A percentile compares a stretch with the other conserved stretches of the same genome.
Evolutionary conservation across 1,284 basidiomycete species (phyloP).

Genomic region (Porodaedalea pini): DNA sequence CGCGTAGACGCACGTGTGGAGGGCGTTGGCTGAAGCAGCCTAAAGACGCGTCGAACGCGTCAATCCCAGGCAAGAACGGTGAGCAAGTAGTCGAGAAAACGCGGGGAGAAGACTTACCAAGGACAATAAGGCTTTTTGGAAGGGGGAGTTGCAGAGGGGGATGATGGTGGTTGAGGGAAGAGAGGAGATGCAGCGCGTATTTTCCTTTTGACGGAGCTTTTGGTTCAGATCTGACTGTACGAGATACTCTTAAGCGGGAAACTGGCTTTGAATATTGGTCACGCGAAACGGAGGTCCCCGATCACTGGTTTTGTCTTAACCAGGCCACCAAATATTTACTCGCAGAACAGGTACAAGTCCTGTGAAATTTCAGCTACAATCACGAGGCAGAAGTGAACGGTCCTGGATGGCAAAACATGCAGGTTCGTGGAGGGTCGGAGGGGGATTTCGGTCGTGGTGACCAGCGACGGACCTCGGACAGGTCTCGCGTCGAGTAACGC

Average conservation of each 20-base stretch:
- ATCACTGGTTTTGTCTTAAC: slow-evolving; percentile 1
- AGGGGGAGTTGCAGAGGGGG: slow-evolving; percentile 13
- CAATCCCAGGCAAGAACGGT: neutral
- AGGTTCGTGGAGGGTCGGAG: neutral
- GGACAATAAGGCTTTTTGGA: neutral
- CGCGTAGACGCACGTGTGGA: slow-evolving; percentile 17
- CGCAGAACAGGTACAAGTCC: neutral
- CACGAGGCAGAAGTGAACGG: neutral
- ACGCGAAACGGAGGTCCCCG: slow-evolving; percentile 13
- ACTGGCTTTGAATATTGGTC: slow-evolving; percentile 18
- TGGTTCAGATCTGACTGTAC: slow-evolving; percentile 17
- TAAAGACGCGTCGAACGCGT: slow-evolving; percentile 7
- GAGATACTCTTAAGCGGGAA: slow-evolving; percentile 16
- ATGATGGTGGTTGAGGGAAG: slow-evolving; percentile 19
- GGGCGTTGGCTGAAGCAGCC: slow-evolving; percentile 8
- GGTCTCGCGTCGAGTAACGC: slow-evolving; percentile 3
- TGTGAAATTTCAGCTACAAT: neutral
- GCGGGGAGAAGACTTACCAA: slow-evolving; percentile 8
- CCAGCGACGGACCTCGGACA: slow-evolving; percentile 4
- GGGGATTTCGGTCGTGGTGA: neutral
- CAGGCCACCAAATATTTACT: neutral
- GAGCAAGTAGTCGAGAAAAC: neutral
- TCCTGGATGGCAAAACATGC: neutral
- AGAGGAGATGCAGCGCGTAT: slow-evolving; percentile 10
- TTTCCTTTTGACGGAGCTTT: slow-evolving; percentile 20